Evolutionary conservation across 805 yeast species (phyloP), one percentile per base, ranked within the genome.

Genomic region (Kockiozyma suomiensis): DNA sequence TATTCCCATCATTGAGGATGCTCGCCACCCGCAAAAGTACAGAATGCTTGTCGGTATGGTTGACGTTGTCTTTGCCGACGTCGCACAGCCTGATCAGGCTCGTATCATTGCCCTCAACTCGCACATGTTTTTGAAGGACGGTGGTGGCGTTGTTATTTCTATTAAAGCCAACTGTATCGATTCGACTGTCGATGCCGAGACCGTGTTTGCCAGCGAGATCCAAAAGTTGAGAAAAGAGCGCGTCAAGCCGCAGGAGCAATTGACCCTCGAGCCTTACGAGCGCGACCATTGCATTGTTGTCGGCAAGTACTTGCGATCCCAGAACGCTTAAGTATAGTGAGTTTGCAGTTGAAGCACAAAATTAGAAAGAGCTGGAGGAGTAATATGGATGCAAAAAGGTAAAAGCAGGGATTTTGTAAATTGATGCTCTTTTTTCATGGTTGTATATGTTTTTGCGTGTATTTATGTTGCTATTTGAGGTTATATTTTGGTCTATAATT

Each of bases 81-180:
- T 94, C 76, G 99, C 99, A 69, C 99, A 94, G 82, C 99, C 99
- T 46, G 99, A 94, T 81, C 99, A 94, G 82, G 99, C 99, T 70
- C 96, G 99, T 88, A 94, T 94, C 76, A 93, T 94, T 77, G 99
- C 98, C 55, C 85, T 94, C 76, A 94, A 94, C 85, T 87, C 98
- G 59, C 99, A 94, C 79, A 82, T 93, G 84, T 94, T 94, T 88
- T 84, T 94, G 76, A 94, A 94, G 79, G 97, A 94, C 78, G 91
- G 87, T 79, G 99, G 99, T 80, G 96, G 97, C 76, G 99, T 94
- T 69, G 94, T 94, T 68, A 94, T 94, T 74, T 93, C 98, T 73
- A 94, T 94, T 80, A 94, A 94, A 85, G 99, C 99, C 72, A 94
- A 94, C 91, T 94, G 99, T 90, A 94, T 94, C 77, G 99, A 94